These are phyloP conservation scores for Pseudohyphozyma bogoriensis DNA, from an alignment of 768 basidiomycete species.

Conservation along the genomic window DNA sequence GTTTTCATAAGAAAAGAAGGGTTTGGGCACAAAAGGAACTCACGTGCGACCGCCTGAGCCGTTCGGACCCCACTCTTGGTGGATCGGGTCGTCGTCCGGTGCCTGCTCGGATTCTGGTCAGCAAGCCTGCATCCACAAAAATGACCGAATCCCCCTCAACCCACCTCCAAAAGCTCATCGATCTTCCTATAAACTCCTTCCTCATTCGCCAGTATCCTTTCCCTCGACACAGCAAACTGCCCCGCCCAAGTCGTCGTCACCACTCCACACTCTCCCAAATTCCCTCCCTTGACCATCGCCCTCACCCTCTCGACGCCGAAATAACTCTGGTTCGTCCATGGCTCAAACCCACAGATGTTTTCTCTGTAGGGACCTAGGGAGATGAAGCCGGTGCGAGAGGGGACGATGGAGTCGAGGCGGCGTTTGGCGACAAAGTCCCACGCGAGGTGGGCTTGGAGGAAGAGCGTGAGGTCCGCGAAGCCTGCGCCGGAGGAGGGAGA, in stretches of 20 bases:
- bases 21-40: neutral
- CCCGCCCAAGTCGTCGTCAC: constrained; percentile 32
- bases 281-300: constrained; percentile 26
- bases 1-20: too few relatives aligned
- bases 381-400: constrained; percentile 29
- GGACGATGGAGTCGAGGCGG: constrained; percentile 23
- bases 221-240: constrained; percentile 32
- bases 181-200: constrained; percentile 13
- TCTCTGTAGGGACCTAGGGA: constrained; percentile 34
- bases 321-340: neutral
- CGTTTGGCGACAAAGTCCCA: constrained; percentile 32
- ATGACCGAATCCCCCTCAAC: neutral
- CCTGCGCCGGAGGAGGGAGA: neutral
- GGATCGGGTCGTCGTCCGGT: constrained; percentile 6
- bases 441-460: constrained; percentile 35
- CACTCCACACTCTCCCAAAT: neutral
- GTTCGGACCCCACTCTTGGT: neutral
- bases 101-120: neutral
- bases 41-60: neutral
- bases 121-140: neutral
- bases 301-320: constrained; percentile 27
- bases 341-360: constrained; percentile 31
- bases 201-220: constrained; percentile 27
- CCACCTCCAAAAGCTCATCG: neutral
- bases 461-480: constrained; percentile 31